Percentiles rank a stretch among this genome's conserved stretches.
These are phyloP conservation scores for Eudorina sp. DNA, from an alignment of 139 green algal genomes.

Conservation along the genomic window DNA sequence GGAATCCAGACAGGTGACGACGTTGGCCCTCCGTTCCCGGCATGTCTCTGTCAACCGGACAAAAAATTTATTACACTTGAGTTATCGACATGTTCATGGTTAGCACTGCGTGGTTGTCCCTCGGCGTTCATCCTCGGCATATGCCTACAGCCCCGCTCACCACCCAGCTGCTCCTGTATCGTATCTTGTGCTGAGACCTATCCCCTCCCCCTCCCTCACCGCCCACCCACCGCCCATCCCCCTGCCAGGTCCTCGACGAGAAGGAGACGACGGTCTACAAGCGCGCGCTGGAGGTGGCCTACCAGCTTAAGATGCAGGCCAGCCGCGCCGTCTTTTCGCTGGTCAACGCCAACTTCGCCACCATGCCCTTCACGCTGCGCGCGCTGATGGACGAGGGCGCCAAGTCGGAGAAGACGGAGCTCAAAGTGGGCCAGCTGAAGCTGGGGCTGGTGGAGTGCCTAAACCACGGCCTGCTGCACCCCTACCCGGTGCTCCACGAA, in stretches of 20 bases:
- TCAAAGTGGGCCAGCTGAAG: conserved; percentile 42
- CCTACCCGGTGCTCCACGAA: conserved; percentile 98
- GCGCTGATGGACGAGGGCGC: conserved; percentile 64
- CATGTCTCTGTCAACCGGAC: too few relatives aligned
- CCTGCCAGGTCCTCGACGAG: conserved; percentile 85
- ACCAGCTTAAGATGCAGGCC: conserved; percentile 93
- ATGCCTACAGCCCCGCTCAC: too few relatives aligned
- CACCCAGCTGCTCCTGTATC: too few relatives aligned
- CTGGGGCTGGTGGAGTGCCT: conserved; percentile 95
- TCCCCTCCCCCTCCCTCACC: not conserved
- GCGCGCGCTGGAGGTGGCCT: conserved; percentile 91
- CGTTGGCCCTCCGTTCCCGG: too few relatives aligned
- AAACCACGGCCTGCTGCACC: conserved; percentile 93
- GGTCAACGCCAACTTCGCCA: conserved; percentile 89
- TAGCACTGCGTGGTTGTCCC: too few relatives aligned
- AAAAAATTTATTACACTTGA: too few relatives aligned
- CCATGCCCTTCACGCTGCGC: conserved; percentile 94
- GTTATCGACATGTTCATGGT: too few relatives aligned
- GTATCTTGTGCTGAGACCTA: too few relatives aligned
- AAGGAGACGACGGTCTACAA: conserved; percentile 99
- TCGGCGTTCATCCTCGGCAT: too few relatives aligned
- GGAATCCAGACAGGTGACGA: too few relatives aligned
- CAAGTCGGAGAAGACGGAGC: conserved; percentile 28
- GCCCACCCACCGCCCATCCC: too few relatives aligned
- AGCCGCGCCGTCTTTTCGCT: conserved; percentile 87